Evolutionary conservation across 345 rosid species (phyloP).

Genomic region (Bruguiera sexangula): DNA sequence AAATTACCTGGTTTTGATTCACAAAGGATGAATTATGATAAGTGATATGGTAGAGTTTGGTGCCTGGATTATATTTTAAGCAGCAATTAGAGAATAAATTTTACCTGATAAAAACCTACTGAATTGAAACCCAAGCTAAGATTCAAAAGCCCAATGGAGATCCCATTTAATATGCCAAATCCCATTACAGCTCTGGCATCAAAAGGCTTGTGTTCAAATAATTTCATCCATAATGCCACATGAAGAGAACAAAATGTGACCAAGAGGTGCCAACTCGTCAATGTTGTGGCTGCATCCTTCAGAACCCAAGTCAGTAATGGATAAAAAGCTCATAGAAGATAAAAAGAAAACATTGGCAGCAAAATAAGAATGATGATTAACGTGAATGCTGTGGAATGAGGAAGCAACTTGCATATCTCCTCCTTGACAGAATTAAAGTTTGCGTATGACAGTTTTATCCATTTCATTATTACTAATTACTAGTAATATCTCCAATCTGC

Average conservation of each 20-base stretch:
- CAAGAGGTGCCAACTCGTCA: slow-evolving; percentile 99
- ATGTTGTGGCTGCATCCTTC: slow-evolving; percentile 73
- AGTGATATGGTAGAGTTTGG: too few species aligned
- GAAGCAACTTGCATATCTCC: too few species aligned
- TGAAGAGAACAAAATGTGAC: slow-evolving; percentile 99
- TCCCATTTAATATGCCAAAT: slow-evolving; percentile 96
- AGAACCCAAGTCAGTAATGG: slow-evolving; percentile 2
- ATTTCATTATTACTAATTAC: too few species aligned
- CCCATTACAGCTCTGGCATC: slow-evolving; percentile 99
- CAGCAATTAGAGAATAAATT: slow-evolving; percentile 8
- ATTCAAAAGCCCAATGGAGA: slow-evolving; percentile 92
- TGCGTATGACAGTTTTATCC: too few species aligned
- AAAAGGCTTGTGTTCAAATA: slow-evolving; percentile 99
- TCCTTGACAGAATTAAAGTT: too few species aligned
- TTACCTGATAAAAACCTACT: slow-evolving; percentile 98
- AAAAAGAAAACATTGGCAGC: not conserved
- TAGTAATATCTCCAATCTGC: too few species aligned
- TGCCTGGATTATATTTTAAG: too few species aligned
- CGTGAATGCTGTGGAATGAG: too few species aligned
- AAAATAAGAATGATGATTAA: not conserved
- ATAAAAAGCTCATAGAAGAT: not conserved
- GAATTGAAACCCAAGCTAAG: slow-evolving; percentile 99
- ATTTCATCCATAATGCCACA: slow-evolving; percentile 92
- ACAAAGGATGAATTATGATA: not conserved
- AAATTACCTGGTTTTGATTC: too few species aligned